Conservation (phyloP, 1,139 yeast species). For the Lodderomyces theae region DNA sequence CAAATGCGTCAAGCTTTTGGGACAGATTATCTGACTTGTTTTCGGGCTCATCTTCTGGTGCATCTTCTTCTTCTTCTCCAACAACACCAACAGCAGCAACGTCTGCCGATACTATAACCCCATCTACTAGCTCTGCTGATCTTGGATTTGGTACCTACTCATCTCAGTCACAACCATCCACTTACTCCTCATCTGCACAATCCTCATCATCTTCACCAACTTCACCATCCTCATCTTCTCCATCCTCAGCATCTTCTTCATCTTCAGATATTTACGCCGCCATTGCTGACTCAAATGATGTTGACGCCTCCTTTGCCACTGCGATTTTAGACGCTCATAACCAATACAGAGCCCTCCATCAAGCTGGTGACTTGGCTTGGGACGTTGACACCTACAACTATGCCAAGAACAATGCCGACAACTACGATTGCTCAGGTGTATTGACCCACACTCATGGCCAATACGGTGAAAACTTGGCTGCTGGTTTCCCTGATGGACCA, state of each 20-base stretch:
- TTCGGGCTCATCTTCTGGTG: conserved; percentile 4
- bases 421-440: conserved; percentile 65
- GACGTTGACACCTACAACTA: conserved; percentile 56
- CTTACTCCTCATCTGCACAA: conserved; percentile 4
- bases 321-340: conserved; percentile 48
- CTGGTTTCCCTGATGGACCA: conserved; percentile 58
- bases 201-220: conserved; percentile 9
- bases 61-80: conserved; percentile 9
- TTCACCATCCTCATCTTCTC: conserved; percentile 12
- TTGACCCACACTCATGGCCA: conserved; percentile 76
- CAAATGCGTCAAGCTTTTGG: conserved; percentile 4
- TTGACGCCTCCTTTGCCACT: conserved; percentile 29
- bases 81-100: conserved; percentile 8
- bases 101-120: conserved; percentile 3
- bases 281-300: conserved; percentile 23
- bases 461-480: conserved; percentile 86
- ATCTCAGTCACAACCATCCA: conserved; percentile 5
- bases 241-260: conserved; percentile 14
- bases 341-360: conserved; percentile 58
- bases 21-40: not conserved
- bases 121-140: conserved; percentile 5
- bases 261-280: conserved; percentile 21
- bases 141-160: conserved; percentile 6
- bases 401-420: conserved; percentile 69
- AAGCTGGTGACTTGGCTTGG: conserved; percentile 61